Evolutionary conservation across 805 yeast genomes (phyloP).

Genomic region (Isabelozyma gotoi): DNA sequence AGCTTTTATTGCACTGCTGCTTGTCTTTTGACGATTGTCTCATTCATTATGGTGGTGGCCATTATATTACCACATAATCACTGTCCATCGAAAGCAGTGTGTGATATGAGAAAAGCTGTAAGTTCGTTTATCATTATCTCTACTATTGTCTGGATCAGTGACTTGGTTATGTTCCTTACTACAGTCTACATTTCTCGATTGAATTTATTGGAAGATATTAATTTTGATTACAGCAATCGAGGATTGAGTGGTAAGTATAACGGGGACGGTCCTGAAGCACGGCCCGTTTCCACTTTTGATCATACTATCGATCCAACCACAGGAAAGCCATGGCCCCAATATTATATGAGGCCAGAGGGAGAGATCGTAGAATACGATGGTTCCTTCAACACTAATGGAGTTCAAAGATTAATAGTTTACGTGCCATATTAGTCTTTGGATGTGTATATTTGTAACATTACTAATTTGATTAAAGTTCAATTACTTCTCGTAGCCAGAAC

Average conservation of each 20-base stretch:
- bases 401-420: slow-evolving; percentile 1
- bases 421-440: not conserved
- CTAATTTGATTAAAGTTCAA: no score
- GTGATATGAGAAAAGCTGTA: slow-evolving; percentile 33
- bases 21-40: slow-evolving; percentile 30
- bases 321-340: slow-evolving; percentile 1
- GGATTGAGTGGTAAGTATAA: slow-evolving; percentile 12
- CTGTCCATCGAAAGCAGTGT: slow-evolving; percentile 19
- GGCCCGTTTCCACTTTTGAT: not conserved
- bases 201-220: slow-evolving; percentile 30
- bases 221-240: slow-evolving; percentile 27
- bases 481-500: no score
- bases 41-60: slow-evolving; percentile 31
- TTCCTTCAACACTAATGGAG: not conserved
- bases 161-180: slow-evolving; percentile 37
- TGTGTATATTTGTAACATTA: not conserved
- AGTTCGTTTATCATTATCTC: slow-evolving; percentile 38
- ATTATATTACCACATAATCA: slow-evolving; percentile 21
- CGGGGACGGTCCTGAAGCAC: not conserved
- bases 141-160: slow-evolving; percentile 37
- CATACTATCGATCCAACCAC: not conserved
- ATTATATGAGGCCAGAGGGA: not conserved
- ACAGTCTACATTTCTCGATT: slow-evolving; percentile 37
- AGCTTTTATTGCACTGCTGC: slow-evolving; percentile 39
- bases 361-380: slow-evolving; percentile 4